Base-by-base conservation (phyloP, 345 rosid species). In the Excoecaria cochinchinensis region DNA sequence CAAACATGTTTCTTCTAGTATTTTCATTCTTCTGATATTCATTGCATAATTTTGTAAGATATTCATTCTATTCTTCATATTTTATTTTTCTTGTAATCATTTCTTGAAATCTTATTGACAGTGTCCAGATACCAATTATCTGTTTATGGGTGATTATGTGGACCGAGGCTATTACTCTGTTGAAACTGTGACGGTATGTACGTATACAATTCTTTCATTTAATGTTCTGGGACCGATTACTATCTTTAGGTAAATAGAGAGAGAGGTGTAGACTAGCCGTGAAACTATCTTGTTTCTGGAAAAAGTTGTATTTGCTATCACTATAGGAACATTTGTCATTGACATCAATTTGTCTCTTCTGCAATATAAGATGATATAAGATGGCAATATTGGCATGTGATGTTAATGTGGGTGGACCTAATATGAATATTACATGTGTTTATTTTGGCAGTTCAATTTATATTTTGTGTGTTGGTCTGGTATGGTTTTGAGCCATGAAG, bases 101-200 rank as follows among this genome's bases (percentile, higher is more conserved):
- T 69, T 44, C 55, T 82, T 36, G 68, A 56, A 56, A 56, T 56
- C 21, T 19, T n/a, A n/a, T 56, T 74, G 72, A n/a, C 82, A 94
- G 98, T 94, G 97, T 79, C 98, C 98, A 70, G 98, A 93, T 81
- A 91, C 97, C 79, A 93, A 90, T 83, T 93, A 93, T 82, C 82
- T 93, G 80, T 93, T 94, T 79, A 94, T 94, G 97, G 97, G 99
- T 81, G 97, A 95, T 79, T 92, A 95, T 76, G 99, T 95, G 56
- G 97, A 95, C 75, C 97, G 97, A 78, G 97, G 97, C 53, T 95
- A 95, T 83, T 95, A 95, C 77, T 95, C 99, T 40, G 95, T 95
- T 63, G 99, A 95, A 84, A 95, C 99, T 67, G 97, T 95, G 39
- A 88, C 99, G 69, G 99, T 93, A 84, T 52, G 92, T 79, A 50